Evolutionary conservation across 129 eudicot species (phyloP), one percentile per base, ranked within the genome.

Genomic region (Tagetes erecta): DNA sequence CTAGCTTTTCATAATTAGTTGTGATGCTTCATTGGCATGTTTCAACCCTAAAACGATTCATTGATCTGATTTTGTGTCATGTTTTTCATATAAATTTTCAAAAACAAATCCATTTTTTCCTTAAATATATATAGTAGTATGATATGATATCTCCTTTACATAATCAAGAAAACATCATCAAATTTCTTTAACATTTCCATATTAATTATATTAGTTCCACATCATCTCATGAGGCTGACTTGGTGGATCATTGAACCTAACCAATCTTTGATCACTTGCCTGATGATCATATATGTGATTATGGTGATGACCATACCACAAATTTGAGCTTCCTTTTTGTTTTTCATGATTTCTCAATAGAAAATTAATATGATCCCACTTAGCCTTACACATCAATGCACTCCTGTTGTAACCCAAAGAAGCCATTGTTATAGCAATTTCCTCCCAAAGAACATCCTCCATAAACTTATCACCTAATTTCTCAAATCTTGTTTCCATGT

Each of bases 371-470:
- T 83, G 80, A 49, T 87, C 96, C 96, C 96, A 92, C 72, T 87
- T 92, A 31, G 79, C 88, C 68, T 87, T 92, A 78, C 90, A 92
- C 50, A 76, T 76, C 49, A 60, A 30, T 1, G 85, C 84, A 78
- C 83, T 84, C 82, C 82, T 80, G 0, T 84, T 82, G 74, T 84
- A 82, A 40, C 98, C 98, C 57, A 92, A 86, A 70, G 80, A 82
- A 47, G 80, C 83, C 96, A 93, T 86, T 75, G 81, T 90, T 36
- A 81, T 49, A 1, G 89, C 83, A 13, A 88, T 86, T 53, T 90
- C 98, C 10, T 87, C 96, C 98, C 98, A 92, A 12, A 92, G 50
- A 14, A 75, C 82, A 60, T 86, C 92, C 64, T 79, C 96, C 51
- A 87, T 71, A 71, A 38, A 37, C 50, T 84, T 87, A 44, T 84